Evolutionary conservation across 441 rosid genomes (phyloP), one percentile per base, ranked within the genome.

Genomic region (Populus hybrid): DNA sequence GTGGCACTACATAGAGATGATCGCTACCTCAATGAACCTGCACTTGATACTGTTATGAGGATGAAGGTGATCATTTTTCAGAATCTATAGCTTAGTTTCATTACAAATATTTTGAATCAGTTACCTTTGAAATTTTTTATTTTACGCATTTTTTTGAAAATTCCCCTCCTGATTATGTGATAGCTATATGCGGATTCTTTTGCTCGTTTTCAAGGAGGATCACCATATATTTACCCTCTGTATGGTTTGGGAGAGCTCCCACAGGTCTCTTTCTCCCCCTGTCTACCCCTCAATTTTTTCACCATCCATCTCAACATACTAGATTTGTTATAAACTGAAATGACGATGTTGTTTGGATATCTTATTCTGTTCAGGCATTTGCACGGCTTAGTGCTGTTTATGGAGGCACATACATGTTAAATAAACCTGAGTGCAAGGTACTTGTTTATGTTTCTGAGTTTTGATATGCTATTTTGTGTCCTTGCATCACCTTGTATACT

Each of bases 361-460:
- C 9, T 67, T 67, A 46, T 75, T 73, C 68, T 72, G 24, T 69
- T 69, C 78, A 92, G 97, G 98, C 94, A 77, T 94, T 94, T 88
- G 98, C 98, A 72, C 88, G 97, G 35, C 96, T 94, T 76, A 92
- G 96, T 87, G 98, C 96, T 82, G 97, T 92, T 72, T 92, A 92
- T 84, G 98, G 98, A 75, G 98, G 98, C 75, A 94, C 98, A 2
- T 94, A 94, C 77, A 94, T 94, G 98, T 82, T 92, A 87, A 91
- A 90, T 78, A 94, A 94, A 81, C 94, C 94, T 8, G 96, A 91
- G 83, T 94, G 98, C 89, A 92, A 89, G 91, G 98, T 92, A 75
- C 75, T 28, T 82, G 5, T 21, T 57, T 18, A 65, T 57, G 75
- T 80, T 50, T 65, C 67, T 46, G 74, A 74, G 38, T 12, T 38